A percentile compares a stretch with the other conserved stretches of the same genome.
phyloP scores from a whole-genome alignment of 768 basidiomycete genomes.

The Collybiopsis luxurians region DNA sequence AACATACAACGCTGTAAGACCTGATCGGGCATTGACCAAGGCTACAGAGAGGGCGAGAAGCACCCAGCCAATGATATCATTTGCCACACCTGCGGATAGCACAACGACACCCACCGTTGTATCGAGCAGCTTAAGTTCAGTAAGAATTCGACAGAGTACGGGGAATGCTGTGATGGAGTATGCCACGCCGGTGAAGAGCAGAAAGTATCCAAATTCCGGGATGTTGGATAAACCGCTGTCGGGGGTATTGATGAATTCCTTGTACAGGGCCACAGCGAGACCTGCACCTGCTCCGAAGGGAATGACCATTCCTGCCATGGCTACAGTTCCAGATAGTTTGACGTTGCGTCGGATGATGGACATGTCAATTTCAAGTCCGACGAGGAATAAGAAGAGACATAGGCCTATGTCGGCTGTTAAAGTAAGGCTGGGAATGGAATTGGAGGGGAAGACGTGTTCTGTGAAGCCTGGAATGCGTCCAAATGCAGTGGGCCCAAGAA shows the following conservation, averaged over 20 bases:
- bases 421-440: conserved; percentile 73
- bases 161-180: conserved; percentile 89
- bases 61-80: conserved; percentile 86
- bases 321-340: conserved; percentile 63
- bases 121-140: conserved; percentile 87
- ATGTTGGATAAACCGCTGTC: conserved; percentile 7
- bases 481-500: conserved; percentile 69
- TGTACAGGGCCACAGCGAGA: conserved; percentile 63
- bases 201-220: conserved; percentile 82
- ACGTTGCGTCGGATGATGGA: conserved; percentile 77
- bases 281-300: conserved; percentile 87
- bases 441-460: conserved; percentile 73
- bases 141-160: conserved; percentile 82
- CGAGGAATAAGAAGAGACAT: conserved; percentile 86
- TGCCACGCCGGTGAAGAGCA: conserved; percentile 92
- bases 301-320: conserved; percentile 78
- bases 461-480: conserved; percentile 90
- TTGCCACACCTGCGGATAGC: conserved; percentile 88
- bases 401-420: conserved; percentile 89
- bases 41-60: conserved; percentile 90
- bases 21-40: conserved; percentile 83
- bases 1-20: conserved; percentile 83
- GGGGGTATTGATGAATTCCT: conserved; percentile 57
- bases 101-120: conserved; percentile 93
- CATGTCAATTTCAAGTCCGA: conserved; percentile 89